Evolutionary conservation across 345 rosid genomes (phyloP).

Genomic region (Eucalyptus polybractea): DNA sequence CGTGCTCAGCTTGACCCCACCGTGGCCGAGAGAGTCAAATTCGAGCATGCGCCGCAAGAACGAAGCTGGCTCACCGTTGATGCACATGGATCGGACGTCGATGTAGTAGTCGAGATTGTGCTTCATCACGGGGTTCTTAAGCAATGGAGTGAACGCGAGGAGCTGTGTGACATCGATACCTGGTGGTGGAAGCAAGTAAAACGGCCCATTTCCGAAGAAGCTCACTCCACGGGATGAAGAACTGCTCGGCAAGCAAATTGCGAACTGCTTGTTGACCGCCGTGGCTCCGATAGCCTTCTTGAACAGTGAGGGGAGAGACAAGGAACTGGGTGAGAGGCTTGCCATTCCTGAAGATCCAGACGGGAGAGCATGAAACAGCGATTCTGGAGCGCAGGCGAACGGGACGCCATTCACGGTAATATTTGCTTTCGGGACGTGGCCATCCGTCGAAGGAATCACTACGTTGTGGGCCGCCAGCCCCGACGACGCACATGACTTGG

Average conservation of each 20-base stretch:
- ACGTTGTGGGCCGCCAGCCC: neutral
- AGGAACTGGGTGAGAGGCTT: conserved; percentile 10
- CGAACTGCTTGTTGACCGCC: neutral
- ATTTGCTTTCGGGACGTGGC: neutral
- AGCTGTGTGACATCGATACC: conserved; percentile 7
- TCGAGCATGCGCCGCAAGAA: neutral
- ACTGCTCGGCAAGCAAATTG: conserved; percentile 17
- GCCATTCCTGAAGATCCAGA: conserved; percentile 9
- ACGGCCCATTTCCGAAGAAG: conserved; percentile 19
- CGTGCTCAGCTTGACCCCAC: conserved; percentile 20
- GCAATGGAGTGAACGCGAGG: conserved; percentile 3
- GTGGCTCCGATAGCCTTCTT: neutral
- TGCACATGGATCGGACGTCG: conserved; percentile 4
- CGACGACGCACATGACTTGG: neutral
- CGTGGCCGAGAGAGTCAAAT: conserved; percentile 8
- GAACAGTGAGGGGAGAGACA: conserved; percentile 5
- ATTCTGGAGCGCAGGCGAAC: conserved; percentile 7
- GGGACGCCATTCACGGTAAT: neutral
- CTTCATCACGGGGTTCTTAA: neutral
- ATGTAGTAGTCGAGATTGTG: neutral
- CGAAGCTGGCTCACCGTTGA: neutral
- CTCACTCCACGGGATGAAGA: conserved; percentile 3
- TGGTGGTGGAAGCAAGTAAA: neutral
- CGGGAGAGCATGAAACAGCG: conserved; percentile 6
- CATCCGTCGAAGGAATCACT: conserved; percentile 3